These are phyloP conservation scores for Tulasnella sp. DNA, from an alignment of 768 basidiomycete genomes.

Conservation along the genomic window DNA sequence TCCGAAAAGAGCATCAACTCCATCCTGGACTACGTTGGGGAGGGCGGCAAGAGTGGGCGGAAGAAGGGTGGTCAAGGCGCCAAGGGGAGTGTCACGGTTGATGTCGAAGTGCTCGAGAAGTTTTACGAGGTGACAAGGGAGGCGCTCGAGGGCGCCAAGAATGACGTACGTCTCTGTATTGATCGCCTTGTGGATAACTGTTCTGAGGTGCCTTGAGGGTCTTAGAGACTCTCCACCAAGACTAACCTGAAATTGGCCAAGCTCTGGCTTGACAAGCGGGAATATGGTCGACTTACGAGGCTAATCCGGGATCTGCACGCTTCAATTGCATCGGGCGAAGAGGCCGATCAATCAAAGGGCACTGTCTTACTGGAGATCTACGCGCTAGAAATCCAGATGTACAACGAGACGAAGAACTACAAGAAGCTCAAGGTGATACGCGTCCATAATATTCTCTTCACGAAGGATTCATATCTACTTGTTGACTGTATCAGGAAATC, in stretches of 20 bases:
- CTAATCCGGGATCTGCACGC: slow-evolving; percentile 65
- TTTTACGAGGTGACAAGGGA: slow-evolving; percentile 92
- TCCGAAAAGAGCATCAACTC: slow-evolving; percentile 99
- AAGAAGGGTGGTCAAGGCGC: slow-evolving; percentile 42
- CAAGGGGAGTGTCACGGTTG: slow-evolving; percentile 37
- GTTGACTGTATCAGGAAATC: slow-evolving; percentile 54
- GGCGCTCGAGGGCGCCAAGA: slow-evolving; percentile 87
- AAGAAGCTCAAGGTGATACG: slow-evolving; percentile 79
- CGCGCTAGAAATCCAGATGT: slow-evolving; percentile 98
- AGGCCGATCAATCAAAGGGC: slow-evolving; percentile 79
- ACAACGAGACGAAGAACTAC: slow-evolving; percentile 89
- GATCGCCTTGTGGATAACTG: not conserved
- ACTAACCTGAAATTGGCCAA: slow-evolving; percentile 96
- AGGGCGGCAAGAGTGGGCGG: slow-evolving; percentile 57
- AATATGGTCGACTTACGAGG: slow-evolving; percentile 76
- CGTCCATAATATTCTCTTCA: not conserved
- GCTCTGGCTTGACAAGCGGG: slow-evolving; percentile 90
- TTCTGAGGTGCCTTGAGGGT: not conserved
- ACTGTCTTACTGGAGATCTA: slow-evolving; percentile 94
- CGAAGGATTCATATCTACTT: not conserved
- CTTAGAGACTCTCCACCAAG: slow-evolving; percentile 81
- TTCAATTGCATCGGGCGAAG: slow-evolving; percentile 35
- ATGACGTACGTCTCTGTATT: slow-evolving; percentile 56
- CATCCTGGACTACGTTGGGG: slow-evolving; percentile 95
- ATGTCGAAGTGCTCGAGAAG: slow-evolving; percentile 76